Percentiles rank a stretch among this genome's conserved stretches.
Conservation (phyloP, 768 basidiomycete species). For the Postia placenta region DNA sequence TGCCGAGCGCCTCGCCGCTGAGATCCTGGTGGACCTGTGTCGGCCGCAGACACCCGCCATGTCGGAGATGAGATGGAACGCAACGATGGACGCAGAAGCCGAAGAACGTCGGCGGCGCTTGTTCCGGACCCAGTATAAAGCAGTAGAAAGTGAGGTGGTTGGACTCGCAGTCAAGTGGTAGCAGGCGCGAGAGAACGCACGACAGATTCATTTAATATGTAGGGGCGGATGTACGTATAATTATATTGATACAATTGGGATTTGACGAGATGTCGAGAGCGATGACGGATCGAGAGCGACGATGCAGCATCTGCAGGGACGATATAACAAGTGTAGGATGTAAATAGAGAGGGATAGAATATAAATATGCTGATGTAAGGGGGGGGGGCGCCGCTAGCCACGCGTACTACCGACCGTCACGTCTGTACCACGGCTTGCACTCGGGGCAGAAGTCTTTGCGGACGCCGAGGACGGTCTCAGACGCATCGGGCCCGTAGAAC, state of each 20-base stretch:
- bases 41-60: constrained; percentile 11
- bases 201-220: neutral
- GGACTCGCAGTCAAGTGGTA: constrained; percentile 4
- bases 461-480: constrained; percentile 49
- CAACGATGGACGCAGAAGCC: constrained; percentile 35
- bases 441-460: constrained; percentile 36
- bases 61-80: constrained; percentile 22
- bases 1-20: constrained; percentile 33
- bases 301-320: constrained; percentile 3
- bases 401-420: constrained; percentile 12
- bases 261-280: neutral
- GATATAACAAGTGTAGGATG: neutral
- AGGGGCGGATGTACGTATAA: neutral
- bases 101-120: constrained; percentile 38
- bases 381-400: neutral
- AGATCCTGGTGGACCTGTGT: constrained; percentile 38
- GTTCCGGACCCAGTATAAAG: constrained; percentile 77
- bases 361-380: neutral
- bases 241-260: neutral
- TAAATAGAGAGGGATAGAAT: neutral
- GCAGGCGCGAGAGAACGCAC: neutral
- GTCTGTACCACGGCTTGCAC: constrained; percentile 24
- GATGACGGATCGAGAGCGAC: constrained; percentile 2
- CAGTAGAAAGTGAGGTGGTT: constrained; percentile 75
- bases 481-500: constrained; percentile 68